Evolutionary conservation across 176 grass and related monocot species (phyloP).

Genomic region (Alopecurus myosuroides): DNA sequence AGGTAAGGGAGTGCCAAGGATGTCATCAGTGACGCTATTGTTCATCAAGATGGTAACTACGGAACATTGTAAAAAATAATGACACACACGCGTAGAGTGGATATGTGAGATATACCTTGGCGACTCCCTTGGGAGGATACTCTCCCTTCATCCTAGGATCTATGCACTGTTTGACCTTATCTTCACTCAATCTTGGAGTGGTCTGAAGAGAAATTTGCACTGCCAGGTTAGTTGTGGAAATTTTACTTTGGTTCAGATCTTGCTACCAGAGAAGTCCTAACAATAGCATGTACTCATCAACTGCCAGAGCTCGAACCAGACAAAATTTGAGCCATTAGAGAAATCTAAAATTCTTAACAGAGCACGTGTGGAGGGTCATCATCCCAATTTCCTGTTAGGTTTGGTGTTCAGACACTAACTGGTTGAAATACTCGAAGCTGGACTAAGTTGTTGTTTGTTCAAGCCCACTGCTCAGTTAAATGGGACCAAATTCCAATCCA

Average conservation of each 20-base stretch:
- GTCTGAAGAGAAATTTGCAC: too few species aligned
- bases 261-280: background rate
- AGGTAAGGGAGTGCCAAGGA: background rate
- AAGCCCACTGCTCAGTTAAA: too few species aligned
- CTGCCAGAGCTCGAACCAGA: too few species aligned
- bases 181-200: constrained; percentile 50
- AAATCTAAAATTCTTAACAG: too few species aligned
- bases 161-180: constrained; percentile 59
- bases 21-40: background rate
- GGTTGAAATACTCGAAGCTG: too few species aligned
- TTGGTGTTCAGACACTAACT: too few species aligned
- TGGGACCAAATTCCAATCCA: too few species aligned
- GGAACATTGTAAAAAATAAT: too few species aligned
- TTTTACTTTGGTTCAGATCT: background rate
- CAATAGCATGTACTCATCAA: background rate
- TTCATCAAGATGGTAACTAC: background rate
- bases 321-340: too few species aligned
- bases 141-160: constrained; percentile 59
- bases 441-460: too few species aligned
- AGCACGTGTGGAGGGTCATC: too few species aligned
- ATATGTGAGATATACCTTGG: constrained; percentile 33
- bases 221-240: background rate
- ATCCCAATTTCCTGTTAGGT: too few species aligned
- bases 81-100: background rate
- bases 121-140: constrained; percentile 47